Evolutionary conservation across 148 eudicot species (phyloP), one percentile per base, ranked within the genome.

Genomic region (Heliamphora exappendiculata): DNA sequence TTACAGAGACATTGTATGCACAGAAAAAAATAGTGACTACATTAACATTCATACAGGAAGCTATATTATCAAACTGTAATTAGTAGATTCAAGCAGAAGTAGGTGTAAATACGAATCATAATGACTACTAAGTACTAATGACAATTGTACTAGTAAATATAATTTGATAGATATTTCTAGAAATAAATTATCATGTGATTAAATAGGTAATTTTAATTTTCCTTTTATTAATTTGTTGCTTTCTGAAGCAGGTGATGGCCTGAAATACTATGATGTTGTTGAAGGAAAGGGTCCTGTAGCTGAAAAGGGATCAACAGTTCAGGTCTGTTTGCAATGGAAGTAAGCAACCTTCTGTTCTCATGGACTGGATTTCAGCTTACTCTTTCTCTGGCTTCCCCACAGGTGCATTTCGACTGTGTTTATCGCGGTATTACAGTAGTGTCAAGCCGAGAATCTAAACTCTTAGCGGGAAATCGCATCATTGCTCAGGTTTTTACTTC

Each of bases 361-460:
- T 64, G 54, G 58, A n/a, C 7, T 28, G 31, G 47, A 31, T 54
- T 79, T 68, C 76, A 64, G 42, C 55, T 81, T 58, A 65, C 70
- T 37, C 20, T 80, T 70, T 72, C 33, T 66, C 51, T 70, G 42
- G 74, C 37, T 67, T 75, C 24, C 79, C 63, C 67, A 63, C 80
- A 95, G 99, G 99, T 96, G 74, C 99, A 96, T 77, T 96, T 93
- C 78, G 99, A 96, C 65, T 96, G 99, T 78, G 53, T 91, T 19
- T 96, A 96, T 78, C 93, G 91, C 16, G 83, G 85, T 33, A 90
- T 96, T 76, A 96, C 98, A 49, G 99, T 90, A 54, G 82, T 96
- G n/a, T 96, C 99, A 71, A 96, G 94, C 78, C 87, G 99, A 80
- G 99, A 93, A 76, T 96, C 99, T 60, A 96, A 96, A 82, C 86